Evolutionary conservation across 2,329 filamentous ascomycete species (phyloP).

Genomic region (Lasiodiplodia gonubiensis): DNA sequence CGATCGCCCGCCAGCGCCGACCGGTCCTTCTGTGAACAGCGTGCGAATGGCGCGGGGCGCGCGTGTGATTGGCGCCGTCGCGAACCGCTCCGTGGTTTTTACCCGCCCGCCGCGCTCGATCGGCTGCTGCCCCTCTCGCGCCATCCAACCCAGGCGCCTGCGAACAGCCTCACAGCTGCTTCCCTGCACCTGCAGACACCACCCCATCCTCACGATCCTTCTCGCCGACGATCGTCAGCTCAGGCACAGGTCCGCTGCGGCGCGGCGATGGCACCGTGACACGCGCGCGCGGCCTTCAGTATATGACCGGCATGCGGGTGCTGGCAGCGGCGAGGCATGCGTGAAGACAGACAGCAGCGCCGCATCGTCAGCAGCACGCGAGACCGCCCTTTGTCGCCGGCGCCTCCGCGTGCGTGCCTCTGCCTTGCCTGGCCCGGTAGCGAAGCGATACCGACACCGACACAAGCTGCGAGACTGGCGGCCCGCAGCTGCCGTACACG

Average conservation of each 20-base stretch:
- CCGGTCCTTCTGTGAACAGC: slow-evolving; percentile 11
- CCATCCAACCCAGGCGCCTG: slow-evolving; percentile 7
- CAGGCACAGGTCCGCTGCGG: background rate
- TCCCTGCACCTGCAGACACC: slow-evolving; percentile 11
- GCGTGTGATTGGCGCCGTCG: background rate
- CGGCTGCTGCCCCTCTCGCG: slow-evolving; percentile 19
- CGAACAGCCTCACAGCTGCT: slow-evolving; percentile 15
- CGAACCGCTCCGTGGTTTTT: slow-evolving; percentile 17
- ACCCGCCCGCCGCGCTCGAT: slow-evolving; percentile 21
- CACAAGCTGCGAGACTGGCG: slow-evolving; percentile 1
- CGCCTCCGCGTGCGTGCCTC: slow-evolving; percentile 22
- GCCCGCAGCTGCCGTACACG: slow-evolving; percentile 1
- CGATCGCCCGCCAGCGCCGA: slow-evolving; percentile 25
- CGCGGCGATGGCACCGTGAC: slow-evolving; percentile 6
- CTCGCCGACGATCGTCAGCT: slow-evolving; percentile 14
- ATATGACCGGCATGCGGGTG: slow-evolving; percentile 4
- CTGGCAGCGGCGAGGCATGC: slow-evolving; percentile 5
- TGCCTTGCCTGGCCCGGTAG: slow-evolving; percentile 6
- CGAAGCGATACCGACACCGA: slow-evolving; percentile 8
- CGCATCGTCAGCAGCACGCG: slow-evolving; percentile 21
- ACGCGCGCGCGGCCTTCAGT: slow-evolving; percentile 5
- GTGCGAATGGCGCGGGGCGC: slow-evolving; percentile 3
- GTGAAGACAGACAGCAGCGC: slow-evolving; percentile 4
- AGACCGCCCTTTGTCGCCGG: slow-evolving; percentile 5
- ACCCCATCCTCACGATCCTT: slow-evolving; percentile 9